These are phyloP conservation scores for Dimocarpus longan DNA, from an alignment of 345 rosid species.

Conservation along the genomic window DNA sequence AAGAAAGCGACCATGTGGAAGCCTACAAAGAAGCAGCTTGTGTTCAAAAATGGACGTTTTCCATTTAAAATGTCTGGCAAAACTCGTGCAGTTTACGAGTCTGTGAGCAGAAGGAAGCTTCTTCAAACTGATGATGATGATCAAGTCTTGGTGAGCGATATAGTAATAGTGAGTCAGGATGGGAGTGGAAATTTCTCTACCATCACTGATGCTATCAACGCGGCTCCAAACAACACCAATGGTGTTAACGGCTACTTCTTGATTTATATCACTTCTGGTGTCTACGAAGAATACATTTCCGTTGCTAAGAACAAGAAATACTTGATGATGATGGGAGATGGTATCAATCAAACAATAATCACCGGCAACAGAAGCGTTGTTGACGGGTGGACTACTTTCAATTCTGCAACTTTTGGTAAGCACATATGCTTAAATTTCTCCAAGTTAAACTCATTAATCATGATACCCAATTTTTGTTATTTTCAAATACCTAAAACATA, in stretches of 20 bases:
- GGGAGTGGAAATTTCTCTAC: slow-evolving; percentile 78
- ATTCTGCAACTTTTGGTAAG: slow-evolving; percentile 87
- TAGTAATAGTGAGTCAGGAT: slow-evolving; percentile 67
- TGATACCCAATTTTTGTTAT: neutral
- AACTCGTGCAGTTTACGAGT: slow-evolving; percentile 55
- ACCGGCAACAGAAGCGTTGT: slow-evolving; percentile 81
- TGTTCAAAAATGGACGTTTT: slow-evolving; percentile 50
- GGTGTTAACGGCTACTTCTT: slow-evolving; percentile 66
- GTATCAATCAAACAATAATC: slow-evolving; percentile 76
- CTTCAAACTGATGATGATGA: slow-evolving; percentile 30
- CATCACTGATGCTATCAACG: slow-evolving; percentile 66
- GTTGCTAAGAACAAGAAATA: slow-evolving; percentile 69
- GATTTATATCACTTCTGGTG: slow-evolving; percentile 69
- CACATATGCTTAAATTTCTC: neutral
- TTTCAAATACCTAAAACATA: neutral
- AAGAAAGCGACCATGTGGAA: slow-evolving; percentile 34
- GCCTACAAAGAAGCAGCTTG: slow-evolving; percentile 36
- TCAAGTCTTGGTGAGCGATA: slow-evolving; percentile 48
- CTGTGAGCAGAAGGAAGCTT: slow-evolving; percentile 58
- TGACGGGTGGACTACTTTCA: slow-evolving; percentile 89
- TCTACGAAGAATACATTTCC: slow-evolving; percentile 74
- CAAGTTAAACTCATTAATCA: neutral
- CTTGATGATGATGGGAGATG: slow-evolving; percentile 89
- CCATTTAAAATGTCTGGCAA: slow-evolving; percentile 58
- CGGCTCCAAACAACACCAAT: slow-evolving; percentile 71